phyloP scores from a whole-genome alignment of 495 filamentous ascomycete genomes.

The Xylaria intraflava region DNA sequence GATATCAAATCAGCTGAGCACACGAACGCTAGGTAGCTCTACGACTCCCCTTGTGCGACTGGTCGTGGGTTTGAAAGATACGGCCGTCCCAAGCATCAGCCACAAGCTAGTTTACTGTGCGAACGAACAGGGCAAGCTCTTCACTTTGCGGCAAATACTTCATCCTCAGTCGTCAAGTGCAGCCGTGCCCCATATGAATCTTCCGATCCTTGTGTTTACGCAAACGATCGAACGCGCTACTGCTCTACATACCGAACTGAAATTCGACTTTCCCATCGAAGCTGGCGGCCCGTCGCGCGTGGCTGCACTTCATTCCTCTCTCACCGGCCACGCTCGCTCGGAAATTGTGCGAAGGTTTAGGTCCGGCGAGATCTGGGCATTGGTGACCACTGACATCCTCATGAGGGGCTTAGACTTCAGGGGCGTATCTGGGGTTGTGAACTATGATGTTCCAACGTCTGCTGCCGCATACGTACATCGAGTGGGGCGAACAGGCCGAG shows the following conservation, averaged over 20 bases:
- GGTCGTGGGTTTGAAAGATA: constrained; percentile 91
- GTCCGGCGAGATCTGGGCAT: constrained; percentile 87
- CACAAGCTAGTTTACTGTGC: constrained; percentile 88
- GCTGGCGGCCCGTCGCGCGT: constrained; percentile 82
- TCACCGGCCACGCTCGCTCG: constrained; percentile 68
- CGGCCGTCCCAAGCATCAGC: constrained; percentile 81
- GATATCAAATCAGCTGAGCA: constrained; percentile 43
- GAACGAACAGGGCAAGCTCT: constrained; percentile 86
- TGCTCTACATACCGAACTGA: constrained; percentile 80
- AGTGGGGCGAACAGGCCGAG: constrained; percentile 83
- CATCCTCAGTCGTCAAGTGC: constrained; percentile 60
- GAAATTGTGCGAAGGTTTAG: constrained; percentile 84
- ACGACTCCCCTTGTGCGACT: constrained; percentile 64
- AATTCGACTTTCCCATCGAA: constrained; percentile 86
- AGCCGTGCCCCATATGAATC: constrained; percentile 57
- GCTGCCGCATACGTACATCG: constrained; percentile 89
- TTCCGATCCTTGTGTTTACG: constrained; percentile 89
- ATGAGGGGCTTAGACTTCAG: constrained; percentile 88
- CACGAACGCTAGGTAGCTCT: constrained; percentile 44
- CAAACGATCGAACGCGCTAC: constrained; percentile 87
- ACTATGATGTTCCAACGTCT: constrained; percentile 91
- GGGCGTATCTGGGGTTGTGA: constrained; percentile 87
- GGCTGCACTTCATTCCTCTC: constrained; percentile 81
- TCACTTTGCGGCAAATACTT: constrained; percentile 87
- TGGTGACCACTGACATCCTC: constrained; percentile 90